Base-by-base conservation (phyloP, 768 basidiomycete species). In the Hygrophoropsis aurantiaca region DNA sequence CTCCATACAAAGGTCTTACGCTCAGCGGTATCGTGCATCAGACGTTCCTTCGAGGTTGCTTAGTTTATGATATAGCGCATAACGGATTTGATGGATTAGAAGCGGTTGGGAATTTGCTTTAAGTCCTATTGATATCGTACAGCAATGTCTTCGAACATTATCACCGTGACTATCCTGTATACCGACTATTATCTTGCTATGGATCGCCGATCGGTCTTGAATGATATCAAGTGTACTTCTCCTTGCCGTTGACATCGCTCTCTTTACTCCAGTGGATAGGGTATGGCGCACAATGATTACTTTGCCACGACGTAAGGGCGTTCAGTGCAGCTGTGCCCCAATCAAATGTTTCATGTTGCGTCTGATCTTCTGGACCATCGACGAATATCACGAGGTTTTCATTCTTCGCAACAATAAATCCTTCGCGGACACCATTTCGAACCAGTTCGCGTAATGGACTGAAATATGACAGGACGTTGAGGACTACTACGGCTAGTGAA, bases 381-480 rank as follows among this genome's bases (percentile, higher is more conserved):
- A 97, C 78, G 49, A 95, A 87, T 16, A 77, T 59, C 27, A 94
- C 69, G 26, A 97, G 73, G 10, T 66, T 58, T 46, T 81, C 76
- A 58, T 84, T 90, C 18, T 64, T 53, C 1, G 79, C 70, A 20
- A 70, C 64, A 64, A 98, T 93, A 69, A 90, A 95, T 3, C 89
- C 90, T 11, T 79, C 79, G 20, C 75, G 63, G 42, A 90, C 66
- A 11, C 84, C 83, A 39, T 73, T 79, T 48, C 79, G 68, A 58
- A 97, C 80, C 43, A 95, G 79, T 8, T 76, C 69, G 19, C 85
- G 81, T n/a, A 99, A 72, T 1, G 93, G 84, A 21, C 90, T 79
- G 68, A 82, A 99, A 72, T 86, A 97, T 0, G 77, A 77, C 24
- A 80, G 78, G 21, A 97, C 87, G 62, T 97, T 95, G n/a, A 97